A percentile compares a stretch with the other conserved stretches of the same genome.
Evolutionary conservation across 164 flowering plant genomes (phyloP).

Genomic region (Aristolochia californica): DNA sequence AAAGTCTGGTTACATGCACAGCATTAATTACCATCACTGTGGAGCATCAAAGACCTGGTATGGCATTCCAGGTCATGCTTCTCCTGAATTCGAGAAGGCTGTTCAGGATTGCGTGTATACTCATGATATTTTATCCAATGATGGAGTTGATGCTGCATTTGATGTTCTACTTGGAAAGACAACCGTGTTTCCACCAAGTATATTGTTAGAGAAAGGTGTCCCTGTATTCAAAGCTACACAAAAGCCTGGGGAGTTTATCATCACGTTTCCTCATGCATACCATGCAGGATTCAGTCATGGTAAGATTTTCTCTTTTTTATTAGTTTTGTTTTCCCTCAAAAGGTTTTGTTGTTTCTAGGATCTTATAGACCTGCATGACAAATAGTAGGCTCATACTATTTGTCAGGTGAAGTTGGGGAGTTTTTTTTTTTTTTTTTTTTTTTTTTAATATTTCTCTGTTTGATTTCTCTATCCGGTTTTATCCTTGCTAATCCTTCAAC

Average conservation of each 20-base stretch:
- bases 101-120: conserved; percentile 74
- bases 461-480: neutral
- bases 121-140: conserved; percentile 53
- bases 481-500: neutral
- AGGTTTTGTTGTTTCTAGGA: too few relatives aligned
- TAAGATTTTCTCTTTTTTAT: conserved; percentile 16
- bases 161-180: conserved; percentile 93
- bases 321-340: neutral
- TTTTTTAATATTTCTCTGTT: neutral
- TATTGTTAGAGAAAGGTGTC: conserved; percentile 58
- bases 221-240: conserved; percentile 93
- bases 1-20: conserved; percentile 22
- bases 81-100: conserved; percentile 78
- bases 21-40: conserved; percentile 93
- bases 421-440: neutral
- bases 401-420: too few relatives aligned
- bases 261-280: conserved; percentile 95
- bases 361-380: too few relatives aligned
- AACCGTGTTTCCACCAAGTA: conserved; percentile 86
- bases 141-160: conserved; percentile 87
- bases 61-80: conserved; percentile 91
- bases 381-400: too few relatives aligned
- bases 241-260: conserved; percentile 86
- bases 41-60: conserved; percentile 99
- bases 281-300: conserved; percentile 99